Percentiles rank a stretch among this genome's conserved stretches.
These are phyloP conservation scores for Plasmodium ovale DNA, from an alignment of 169 alveolate species.

Conservation along the genomic window DNA sequence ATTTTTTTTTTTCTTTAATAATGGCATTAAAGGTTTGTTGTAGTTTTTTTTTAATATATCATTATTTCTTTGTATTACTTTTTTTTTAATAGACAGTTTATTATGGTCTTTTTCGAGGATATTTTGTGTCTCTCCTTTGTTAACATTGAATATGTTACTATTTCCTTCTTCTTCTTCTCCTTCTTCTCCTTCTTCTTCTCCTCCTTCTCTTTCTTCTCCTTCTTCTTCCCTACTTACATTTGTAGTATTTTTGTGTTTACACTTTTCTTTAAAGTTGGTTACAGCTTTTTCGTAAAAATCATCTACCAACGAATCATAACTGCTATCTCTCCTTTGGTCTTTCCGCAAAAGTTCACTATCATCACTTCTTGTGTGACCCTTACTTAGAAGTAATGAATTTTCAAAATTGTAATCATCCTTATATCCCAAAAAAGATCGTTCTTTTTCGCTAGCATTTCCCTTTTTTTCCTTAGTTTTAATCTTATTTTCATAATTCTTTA, in stretches of 20 bases:
- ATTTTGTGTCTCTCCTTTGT: not conserved
- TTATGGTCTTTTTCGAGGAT: not conserved
- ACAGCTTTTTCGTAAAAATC: slow-evolving; percentile 53
- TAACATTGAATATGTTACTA: too few relatives aligned
- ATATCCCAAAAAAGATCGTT: slow-evolving; percentile 1
- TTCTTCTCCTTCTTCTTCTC: not conserved
- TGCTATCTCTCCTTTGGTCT: slow-evolving; percentile 25
- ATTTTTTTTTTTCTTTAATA: slow-evolving; percentile 35
- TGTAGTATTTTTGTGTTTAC: not conserved
- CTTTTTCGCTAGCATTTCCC: not conserved
- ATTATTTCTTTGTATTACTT: slow-evolving; percentile 56
- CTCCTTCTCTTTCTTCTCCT: not conserved
- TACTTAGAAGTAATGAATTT: not conserved
- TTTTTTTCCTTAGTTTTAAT: not conserved
- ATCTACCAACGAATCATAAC: slow-evolving; percentile 73
- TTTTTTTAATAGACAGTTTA: slow-evolving; percentile 28
- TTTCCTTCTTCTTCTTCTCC: not conserved
- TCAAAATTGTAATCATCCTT: slow-evolving; percentile 1
- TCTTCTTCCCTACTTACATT: not conserved
- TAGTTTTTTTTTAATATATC: slow-evolving; percentile 36
- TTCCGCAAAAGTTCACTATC: not conserved
- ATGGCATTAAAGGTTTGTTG: slow-evolving; percentile 66
- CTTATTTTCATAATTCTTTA: slow-evolving; percentile 22
- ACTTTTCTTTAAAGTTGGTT: not conserved
- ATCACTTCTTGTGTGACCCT: not conserved